Conservation (phyloP, 208 protist genomes). For the Trypanosoma grayi region DNA sequence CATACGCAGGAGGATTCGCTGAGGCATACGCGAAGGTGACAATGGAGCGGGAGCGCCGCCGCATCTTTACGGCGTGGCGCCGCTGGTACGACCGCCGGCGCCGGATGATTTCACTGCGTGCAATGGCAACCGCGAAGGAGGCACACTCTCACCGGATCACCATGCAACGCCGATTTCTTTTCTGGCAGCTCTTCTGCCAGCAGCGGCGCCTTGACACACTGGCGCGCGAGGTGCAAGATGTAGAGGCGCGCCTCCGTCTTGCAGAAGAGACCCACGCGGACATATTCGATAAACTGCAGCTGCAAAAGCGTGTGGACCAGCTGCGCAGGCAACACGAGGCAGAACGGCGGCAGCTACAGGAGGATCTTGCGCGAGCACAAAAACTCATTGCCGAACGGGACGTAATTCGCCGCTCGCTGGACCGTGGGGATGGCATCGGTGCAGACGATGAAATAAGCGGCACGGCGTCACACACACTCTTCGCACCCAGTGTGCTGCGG, state of each 20-base stretch:
- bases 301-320: conserved; percentile 72
- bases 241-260: conserved; percentile 41
- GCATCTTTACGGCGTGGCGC: conserved; percentile 39
- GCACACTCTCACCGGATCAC: conserved; percentile 34
- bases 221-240: conserved; percentile 29
- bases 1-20: conserved; percentile 7
- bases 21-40: conserved; percentile 19
- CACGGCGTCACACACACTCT: conserved; percentile 32
- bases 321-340: conserved; percentile 42
- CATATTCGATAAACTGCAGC: conserved; percentile 83
- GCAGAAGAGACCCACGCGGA: conserved; percentile 63
- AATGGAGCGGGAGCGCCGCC: conserved; percentile 18
- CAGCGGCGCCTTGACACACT: conserved; percentile 24
- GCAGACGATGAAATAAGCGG: conserved; percentile 3
- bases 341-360: conserved; percentile 36
- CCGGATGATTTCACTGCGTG: conserved; percentile 25
- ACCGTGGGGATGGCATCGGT: not conserved
- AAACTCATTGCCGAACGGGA: conserved; percentile 11
- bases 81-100: conserved; percentile 36
- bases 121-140: conserved; percentile 43
- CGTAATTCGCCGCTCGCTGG: not conserved
- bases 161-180: conserved; percentile 35
- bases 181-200: conserved; percentile 48
- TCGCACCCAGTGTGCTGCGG: conserved; percentile 47
- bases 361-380: conserved; percentile 20